phyloP scores from a whole-genome alignment of 1,284 basidiomycete genomes.

The Cryptococcus depauperatus region DNA sequence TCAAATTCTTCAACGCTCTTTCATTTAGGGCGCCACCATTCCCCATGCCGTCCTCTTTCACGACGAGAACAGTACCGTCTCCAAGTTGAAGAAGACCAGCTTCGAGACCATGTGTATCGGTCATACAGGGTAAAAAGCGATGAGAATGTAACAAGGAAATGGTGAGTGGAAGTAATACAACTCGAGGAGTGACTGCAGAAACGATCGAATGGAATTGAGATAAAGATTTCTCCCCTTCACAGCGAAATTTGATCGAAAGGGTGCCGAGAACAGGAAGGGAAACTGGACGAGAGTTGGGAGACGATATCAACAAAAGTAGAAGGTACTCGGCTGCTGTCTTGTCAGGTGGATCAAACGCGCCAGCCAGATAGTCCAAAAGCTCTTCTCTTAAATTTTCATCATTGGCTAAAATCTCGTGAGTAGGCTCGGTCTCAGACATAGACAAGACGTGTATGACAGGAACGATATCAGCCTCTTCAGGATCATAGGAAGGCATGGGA shows the following conservation, averaged over 20 bases:
- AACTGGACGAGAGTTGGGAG: slow-evolving; percentile 26
- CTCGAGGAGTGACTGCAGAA: slow-evolving; percentile 18
- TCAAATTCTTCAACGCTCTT: slow-evolving; percentile 36
- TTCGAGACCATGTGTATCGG: slow-evolving; percentile 28
- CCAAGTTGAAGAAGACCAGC: slow-evolving; percentile 40
- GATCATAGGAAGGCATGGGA: slow-evolving; percentile 27
- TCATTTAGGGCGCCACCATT: slow-evolving; percentile 38
- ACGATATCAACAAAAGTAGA: slow-evolving; percentile 32
- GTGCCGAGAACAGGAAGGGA: slow-evolving; percentile 35
- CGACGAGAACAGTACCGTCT: slow-evolving; percentile 26
- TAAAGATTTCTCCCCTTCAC: slow-evolving; percentile 5
- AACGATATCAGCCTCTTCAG: slow-evolving; percentile 26
- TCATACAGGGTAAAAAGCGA: slow-evolving; percentile 27
- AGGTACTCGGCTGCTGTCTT: slow-evolving; percentile 33
- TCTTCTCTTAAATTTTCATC: slow-evolving; percentile 13
- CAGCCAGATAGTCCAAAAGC: slow-evolving; percentile 31
- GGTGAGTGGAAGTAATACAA: slow-evolving; percentile 30
- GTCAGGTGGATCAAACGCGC: slow-evolving; percentile 30
- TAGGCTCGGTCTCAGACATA: background rate
- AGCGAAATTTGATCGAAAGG: slow-evolving; percentile 33
- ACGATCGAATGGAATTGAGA: slow-evolving; percentile 13
- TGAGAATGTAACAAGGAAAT: slow-evolving; percentile 31
- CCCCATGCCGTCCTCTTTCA: slow-evolving; percentile 39
- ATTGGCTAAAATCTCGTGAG: background rate
- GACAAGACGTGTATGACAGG: slow-evolving; percentile 38